phyloP scores from a whole-genome alignment of 106 monocot genomes.

The Chionographis japonica region DNA sequence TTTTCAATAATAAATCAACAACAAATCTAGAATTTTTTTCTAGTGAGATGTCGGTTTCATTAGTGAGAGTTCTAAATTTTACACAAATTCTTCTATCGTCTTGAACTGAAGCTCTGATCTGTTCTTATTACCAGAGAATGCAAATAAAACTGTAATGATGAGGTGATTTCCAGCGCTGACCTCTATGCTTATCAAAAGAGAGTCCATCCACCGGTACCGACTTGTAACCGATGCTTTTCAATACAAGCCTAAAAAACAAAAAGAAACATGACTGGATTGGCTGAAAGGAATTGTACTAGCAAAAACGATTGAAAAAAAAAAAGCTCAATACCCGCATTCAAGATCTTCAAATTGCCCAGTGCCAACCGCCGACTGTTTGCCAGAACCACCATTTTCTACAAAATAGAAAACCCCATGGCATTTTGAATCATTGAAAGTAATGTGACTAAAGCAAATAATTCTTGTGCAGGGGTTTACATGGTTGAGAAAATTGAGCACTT shows the following conservation, averaged over 20 bases:
- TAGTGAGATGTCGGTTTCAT: no score
- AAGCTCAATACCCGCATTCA: slow-evolving; percentile 38
- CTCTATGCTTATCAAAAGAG: slow-evolving; percentile 77
- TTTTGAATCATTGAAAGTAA: no score
- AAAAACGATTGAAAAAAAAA: slow-evolving; percentile 1
- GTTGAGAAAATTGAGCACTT: no score
- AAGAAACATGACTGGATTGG: background rate
- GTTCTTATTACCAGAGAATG: background rate
- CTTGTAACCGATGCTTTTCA: slow-evolving; percentile 99
- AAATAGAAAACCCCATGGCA: slow-evolving; percentile 6
- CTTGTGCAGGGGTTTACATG: no score
- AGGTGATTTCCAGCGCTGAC: slow-evolving; percentile 25
- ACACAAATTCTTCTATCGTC: no score
- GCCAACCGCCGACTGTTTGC: slow-evolving; percentile 65
- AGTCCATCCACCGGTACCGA: slow-evolving; percentile 80
- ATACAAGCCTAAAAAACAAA: slow-evolving; percentile 58
- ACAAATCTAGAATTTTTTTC: no score
- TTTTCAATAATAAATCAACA: no score
- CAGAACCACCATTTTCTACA: slow-evolving; percentile 56
- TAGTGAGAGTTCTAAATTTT: no score
- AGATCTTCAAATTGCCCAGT: slow-evolving; percentile 64
- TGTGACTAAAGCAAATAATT: no score
- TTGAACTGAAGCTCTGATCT: no score
- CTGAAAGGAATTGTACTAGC: background rate
- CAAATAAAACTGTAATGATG: background rate